Base-by-base conservation (phyloP, 2,329 filamentous ascomycete species). In the Xylariaceae sp. region DNA sequence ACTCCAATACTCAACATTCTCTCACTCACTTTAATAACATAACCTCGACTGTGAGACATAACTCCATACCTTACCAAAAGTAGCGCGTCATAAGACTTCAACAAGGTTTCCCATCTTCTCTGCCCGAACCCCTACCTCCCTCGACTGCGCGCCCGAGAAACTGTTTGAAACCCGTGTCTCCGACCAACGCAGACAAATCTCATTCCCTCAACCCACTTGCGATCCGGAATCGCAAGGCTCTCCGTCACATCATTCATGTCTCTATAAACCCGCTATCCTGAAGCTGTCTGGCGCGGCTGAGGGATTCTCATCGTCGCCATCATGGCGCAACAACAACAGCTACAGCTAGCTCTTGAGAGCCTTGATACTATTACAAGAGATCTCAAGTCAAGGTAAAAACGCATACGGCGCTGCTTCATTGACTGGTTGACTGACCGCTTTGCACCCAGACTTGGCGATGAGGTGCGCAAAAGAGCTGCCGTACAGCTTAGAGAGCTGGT, bases 401-500 rank as follows among this genome's bases (percentile, higher is more conserved):
- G 14, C 20, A 19, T 33, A 19, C n/a, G 32, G 17, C 11, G 19
- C 12, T 19, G 6, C 16, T 12, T 10, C 5, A 23, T 5, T 7
- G 16, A 16, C 4, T 22, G 25, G 20, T 33, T 52, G 25, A 45
- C 37, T 22, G 41, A 42, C 3, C 27, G n/a, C 38, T 45, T 25
- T 44, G 11, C 12, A 37, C 41, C 44, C 25, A 66, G 68, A 44
- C 60, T 57, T 16, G 68, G 68, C 49, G 78, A 82, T 53, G 73
- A 80, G 55, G 64, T 70, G 37, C 69, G 75, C 47, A 75, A 75
- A 56, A 69, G 77, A 55, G 72, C 74, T 16, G 77, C 78, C 29
- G 62, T 68, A 36, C 72, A 79, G 62, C 68, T 82, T 42, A 70
- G 74, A 50, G 77, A 81, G 44, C 67, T 81, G 36, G 77, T 82